Percentiles rank a stretch among this genome's conserved stretches.
Evolutionary conservation across 2,329 filamentous ascomycete species (phyloP).

Genomic region (Apiospora aurea): DNA sequence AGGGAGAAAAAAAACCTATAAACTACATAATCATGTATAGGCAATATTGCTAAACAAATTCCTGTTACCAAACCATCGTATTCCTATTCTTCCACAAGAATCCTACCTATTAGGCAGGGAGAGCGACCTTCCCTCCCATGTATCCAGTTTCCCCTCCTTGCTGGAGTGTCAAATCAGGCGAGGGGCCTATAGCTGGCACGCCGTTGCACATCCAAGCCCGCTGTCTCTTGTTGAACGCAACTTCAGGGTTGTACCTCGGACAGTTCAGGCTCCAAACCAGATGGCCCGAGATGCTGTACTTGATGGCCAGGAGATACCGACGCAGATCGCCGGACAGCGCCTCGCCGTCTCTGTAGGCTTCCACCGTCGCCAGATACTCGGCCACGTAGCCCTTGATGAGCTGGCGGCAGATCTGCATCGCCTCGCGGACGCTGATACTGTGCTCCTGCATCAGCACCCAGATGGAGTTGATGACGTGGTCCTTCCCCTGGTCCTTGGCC

Average conservation of each 20-base stretch:
- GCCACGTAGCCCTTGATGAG: conserved; percentile 11
- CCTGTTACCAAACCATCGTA: too few relatives aligned
- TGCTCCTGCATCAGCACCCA: conserved; percentile 17
- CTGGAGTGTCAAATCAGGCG: background rate
- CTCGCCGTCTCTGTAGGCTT: background rate
- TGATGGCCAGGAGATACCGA: conserved; percentile 23
- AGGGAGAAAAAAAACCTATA: too few relatives aligned
- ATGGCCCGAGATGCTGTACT: conserved; percentile 24
- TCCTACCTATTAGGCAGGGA: background rate
- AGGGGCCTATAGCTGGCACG: background rate
- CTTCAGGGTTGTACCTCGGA: conserved; percentile 25
- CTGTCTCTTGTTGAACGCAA: conserved; percentile 25
- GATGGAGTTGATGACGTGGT: conserved; percentile 14
- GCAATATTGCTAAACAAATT: too few relatives aligned
- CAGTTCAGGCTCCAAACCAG: conserved; percentile 27
- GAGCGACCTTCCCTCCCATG: background rate
- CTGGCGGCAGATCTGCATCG: background rate
- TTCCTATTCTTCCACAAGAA: too few relatives aligned
- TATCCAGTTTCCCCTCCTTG: background rate
- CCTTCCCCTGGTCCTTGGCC: background rate
- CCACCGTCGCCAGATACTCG: background rate
- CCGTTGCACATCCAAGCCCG: conserved; percentile 25
- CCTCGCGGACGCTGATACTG: background rate
- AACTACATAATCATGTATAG: too few relatives aligned
- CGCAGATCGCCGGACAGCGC: conserved; percentile 22